A percentile compares a stretch with the other conserved stretches of the same genome.
phyloP scores from a whole-genome alignment of 108 stramenopile genomes.

The Nitzschia inconspicua region DNA sequence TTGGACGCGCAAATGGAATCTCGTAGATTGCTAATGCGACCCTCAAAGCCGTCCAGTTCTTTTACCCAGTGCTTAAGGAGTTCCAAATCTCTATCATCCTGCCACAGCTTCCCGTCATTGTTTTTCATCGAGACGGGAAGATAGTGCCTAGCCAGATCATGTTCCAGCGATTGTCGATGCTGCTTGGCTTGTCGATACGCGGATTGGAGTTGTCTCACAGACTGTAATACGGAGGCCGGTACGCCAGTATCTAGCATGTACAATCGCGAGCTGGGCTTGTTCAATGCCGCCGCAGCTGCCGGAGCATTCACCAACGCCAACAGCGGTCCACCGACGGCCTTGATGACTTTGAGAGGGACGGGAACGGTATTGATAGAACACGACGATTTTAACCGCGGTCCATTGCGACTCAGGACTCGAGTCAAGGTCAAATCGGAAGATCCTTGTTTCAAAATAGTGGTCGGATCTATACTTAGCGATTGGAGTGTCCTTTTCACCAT shows the following conservation, averaged over 20 bases:
- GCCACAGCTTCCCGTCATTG: neutral
- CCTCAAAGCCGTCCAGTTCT: constrained; percentile 65
- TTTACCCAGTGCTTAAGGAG: constrained; percentile 70
- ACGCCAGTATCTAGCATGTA: constrained; percentile 64
- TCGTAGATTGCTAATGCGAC: constrained; percentile 39
- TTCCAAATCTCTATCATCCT: constrained; percentile 48
- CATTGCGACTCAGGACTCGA: neutral
- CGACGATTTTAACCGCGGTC: constrained; percentile 47
- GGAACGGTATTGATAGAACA: constrained; percentile 60
- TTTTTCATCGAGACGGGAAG: constrained; percentile 37
- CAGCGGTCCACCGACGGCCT: constrained; percentile 50
- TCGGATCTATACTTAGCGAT: constrained; percentile 33
- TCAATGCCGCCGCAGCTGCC: constrained; percentile 57
- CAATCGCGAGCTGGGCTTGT: constrained; percentile 36
- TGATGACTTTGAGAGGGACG: constrained; percentile 55
- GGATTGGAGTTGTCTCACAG: constrained; percentile 21
- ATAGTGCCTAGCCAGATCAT: constrained; percentile 40
- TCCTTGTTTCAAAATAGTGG: constrained; percentile 9
- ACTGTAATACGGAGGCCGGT: constrained; percentile 12
- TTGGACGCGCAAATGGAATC: constrained; percentile 20
- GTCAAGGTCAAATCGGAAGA: constrained; percentile 1
- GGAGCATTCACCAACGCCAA: constrained; percentile 68
- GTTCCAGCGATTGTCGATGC: constrained; percentile 36
- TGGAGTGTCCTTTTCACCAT: constrained; percentile 24
- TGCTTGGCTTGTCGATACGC: constrained; percentile 35